phyloP scores from a whole-genome alignment of 176 grass and related monocot species.

The Triticum turgidum region DNA sequence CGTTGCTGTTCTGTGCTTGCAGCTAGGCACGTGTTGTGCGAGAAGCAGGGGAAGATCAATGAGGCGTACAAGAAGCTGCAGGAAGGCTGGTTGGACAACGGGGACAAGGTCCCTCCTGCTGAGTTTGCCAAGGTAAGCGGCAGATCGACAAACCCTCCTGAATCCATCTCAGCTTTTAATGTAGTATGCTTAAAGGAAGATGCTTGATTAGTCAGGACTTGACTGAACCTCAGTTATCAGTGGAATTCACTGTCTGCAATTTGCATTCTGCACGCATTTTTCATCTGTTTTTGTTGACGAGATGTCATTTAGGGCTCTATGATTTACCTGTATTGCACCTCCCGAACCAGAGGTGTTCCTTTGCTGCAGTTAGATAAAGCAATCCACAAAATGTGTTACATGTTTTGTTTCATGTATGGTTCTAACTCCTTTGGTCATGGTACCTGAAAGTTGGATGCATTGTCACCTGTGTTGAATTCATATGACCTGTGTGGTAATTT shows the following conservation, averaged over 20 bases:
- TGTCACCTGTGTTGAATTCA: background rate
- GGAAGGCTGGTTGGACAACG: slow-evolving; percentile 88
- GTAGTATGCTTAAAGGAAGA: background rate
- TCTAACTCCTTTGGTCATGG: background rate
- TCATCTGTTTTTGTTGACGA: background rate
- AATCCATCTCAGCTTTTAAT: background rate
- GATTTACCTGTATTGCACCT: background rate
- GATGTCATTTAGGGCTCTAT: background rate
- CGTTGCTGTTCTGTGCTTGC: slow-evolving; percentile 17
- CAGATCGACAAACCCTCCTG: background rate
- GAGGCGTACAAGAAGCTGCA: slow-evolving; percentile 97
- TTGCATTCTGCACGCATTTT: background rate
- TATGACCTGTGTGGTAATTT: background rate
- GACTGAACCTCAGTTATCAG: background rate
- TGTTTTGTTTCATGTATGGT: background rate
- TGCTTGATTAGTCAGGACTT: background rate
- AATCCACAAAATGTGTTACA: background rate
- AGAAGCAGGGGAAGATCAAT: slow-evolving; percentile 99
- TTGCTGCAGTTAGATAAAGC: background rate
- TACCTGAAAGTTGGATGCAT: background rate
- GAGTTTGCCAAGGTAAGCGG: slow-evolving; percentile 84
- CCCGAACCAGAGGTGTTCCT: background rate
- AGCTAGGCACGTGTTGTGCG: slow-evolving; percentile 88
- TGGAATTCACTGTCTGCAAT: background rate
- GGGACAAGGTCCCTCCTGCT: slow-evolving; percentile 90